phyloP scores from a whole-genome alignment of 495 filamentous ascomycete genomes.

The Cercophora samala region DNA sequence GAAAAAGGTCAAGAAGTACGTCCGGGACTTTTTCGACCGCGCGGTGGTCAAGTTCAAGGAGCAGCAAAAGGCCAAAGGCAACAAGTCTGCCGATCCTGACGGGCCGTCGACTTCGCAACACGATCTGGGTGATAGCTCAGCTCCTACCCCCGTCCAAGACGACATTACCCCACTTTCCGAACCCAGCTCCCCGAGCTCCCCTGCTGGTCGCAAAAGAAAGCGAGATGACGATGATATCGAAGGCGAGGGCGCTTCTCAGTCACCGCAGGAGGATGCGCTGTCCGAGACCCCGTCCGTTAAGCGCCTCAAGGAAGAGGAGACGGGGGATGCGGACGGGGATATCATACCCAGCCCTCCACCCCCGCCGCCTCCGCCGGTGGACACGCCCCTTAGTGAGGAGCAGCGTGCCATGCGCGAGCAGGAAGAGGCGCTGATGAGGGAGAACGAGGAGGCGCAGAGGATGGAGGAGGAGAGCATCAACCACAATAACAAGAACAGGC shows the following conservation, averaged over 20 bases:
- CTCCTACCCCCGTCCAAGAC: conserved; percentile 32
- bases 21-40: conserved; percentile 81
- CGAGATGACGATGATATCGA: conserved; percentile 39
- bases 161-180: conserved; percentile 31
- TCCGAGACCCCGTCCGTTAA: conserved; percentile 49
- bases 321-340: conserved; percentile 17
- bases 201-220: conserved; percentile 59
- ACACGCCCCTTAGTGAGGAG: conserved; percentile 35
- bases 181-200: conserved; percentile 37
- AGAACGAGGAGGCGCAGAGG: conserved; percentile 42
- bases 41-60: conserved; percentile 70
- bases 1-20: conserved; percentile 74
- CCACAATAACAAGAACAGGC: neutral
- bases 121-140: conserved; percentile 16
- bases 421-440: conserved; percentile 34
- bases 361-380: conserved; percentile 40
- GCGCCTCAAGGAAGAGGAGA: conserved; percentile 48
- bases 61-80: conserved; percentile 62
- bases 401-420: conserved; percentile 43
- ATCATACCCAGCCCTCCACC: conserved; percentile 40
- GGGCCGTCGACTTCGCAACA: conserved; percentile 11
- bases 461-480: conserved; percentile 38
- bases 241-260: conserved; percentile 28
- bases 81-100: conserved; percentile 20
- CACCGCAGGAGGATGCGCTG: conserved; percentile 33